Base-by-base conservation (phyloP, 495 filamentous ascomycete species). In the Hyphodiscus hymeniophilus region DNA sequence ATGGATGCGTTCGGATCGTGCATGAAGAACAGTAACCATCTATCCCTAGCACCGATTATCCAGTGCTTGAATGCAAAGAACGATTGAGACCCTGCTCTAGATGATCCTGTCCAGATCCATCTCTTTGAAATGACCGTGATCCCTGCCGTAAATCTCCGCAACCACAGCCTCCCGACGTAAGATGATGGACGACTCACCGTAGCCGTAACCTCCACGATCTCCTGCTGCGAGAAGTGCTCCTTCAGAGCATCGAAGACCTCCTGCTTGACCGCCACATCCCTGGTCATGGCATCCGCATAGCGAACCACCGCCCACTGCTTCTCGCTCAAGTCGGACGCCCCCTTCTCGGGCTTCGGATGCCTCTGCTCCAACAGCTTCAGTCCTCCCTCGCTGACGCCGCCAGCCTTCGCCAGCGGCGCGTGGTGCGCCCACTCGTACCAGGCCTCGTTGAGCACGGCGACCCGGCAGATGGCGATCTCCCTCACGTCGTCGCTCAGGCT, bases 361-460 rank as follows among this genome's bases (percentile, higher is more conserved):
- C 30, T 32, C 11, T 50, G 34, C 20, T 26, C 58, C 8, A 60
- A 34, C 20, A 53, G 16, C 48, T 47, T 52, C 50, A 60, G 41
- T 3, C 47, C 58, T 24, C 50, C 54, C 1, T 57, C 58, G 38
- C 48, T 57, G 3, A 60, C 58, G 2, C 58, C 58, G 2, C 54
- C 58, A 15, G 38, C 58, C 39, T 55, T 60, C 5, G 75, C 67
- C 6, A 92, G 61, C 1, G 85, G 87, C 30, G 76, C 73, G 58
- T 92, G 87, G 39, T 85, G 79, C 28, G 65, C 76, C 87, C 85
- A 92, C 62, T 92, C 86, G 61, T 85, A 90, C 67, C 76, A 78
- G 0, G 87, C 87, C 1, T 71, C 58, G 50, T 90, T 90, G 42
- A 84, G 67, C 3, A 82, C 76, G 2, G 87, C 86, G 1, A 90